Evolutionary conservation across 225 moss, liverwort and hornwort genomes (phyloP), one percentile per base, ranked within the genome.

Genomic region (Lunularia cruciata): DNA sequence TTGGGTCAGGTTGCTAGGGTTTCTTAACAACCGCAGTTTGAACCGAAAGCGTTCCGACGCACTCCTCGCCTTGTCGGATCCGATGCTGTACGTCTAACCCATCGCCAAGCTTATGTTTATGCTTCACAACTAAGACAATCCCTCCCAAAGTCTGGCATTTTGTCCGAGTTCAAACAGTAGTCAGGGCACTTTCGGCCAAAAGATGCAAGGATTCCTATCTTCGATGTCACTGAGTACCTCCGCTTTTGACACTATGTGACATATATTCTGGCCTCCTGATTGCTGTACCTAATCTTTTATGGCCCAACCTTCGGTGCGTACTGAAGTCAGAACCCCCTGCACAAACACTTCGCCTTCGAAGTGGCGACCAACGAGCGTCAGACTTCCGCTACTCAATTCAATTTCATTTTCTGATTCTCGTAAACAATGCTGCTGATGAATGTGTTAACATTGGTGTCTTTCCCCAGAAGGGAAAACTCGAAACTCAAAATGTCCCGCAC

Each of bases 101-200:
- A 57, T 30, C 12, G 15, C 26, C 19, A 14, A 43, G 16, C 16
- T 11, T 11, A 57, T 57, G 56, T 4, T 27, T 33, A 5, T 32
- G 31, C 16, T 33, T 16, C 16, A 15, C 56, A 57, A 57, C 31
- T 18, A 31, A 30, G 4, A 5, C 31, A 16, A 57, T 33, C 18
- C 15, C 30, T 57, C 56, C 26, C 15, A 57, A 9, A 54, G 28
- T 26, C 54, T 54, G 54, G 27, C 26, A 54, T 54, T 54, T 54
- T 54, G 54, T 54, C 54, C 13, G 13, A 54, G 8, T 30, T 15
- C 2, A 15, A 32, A 31, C 14, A 25, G 60, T 36, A 16, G n/a
- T 14, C n/a, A 5, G 18, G 60, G 60, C 14, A 39, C 60, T 60
- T 60, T 60, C 60, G 60, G 60, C 34, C 22, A 9, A 60, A 60